Base-by-base conservation (phyloP, 176 grass and related monocot species). In the Aegilops bicornis region DNA sequence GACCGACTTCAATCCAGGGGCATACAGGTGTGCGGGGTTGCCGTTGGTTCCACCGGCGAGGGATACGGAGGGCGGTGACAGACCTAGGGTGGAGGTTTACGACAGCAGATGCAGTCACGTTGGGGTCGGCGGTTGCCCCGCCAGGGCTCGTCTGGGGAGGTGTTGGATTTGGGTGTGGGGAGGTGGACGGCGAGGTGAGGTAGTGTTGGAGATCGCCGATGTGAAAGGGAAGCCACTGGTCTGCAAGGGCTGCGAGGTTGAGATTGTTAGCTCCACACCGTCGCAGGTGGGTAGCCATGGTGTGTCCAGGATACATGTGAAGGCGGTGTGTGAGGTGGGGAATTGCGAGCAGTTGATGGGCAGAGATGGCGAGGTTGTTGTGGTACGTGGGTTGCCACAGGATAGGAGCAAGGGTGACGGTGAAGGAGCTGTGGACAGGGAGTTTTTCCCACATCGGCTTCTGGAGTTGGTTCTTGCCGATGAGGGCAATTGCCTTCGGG, bases 371-470 rank as follows among this genome's bases (percentile, higher is more conserved):
- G 87, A 88, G 65, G 16, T 90, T 82, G 88, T 73, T 69, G 22
- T 94, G 74, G 62, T 96, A 22, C 79, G 86, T 47, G 94, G 94
- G 8, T 81, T 60, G 63, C 73, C n/a, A 22, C 70, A 83, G 22
- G 89, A 86, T 27, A 77, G 73, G 6, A 10, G 32, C 39, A 90
- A 93, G 42, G 60, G 74, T 71, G 83, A 80, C 0, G 24, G 87
- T 10, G 83, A 88, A 82, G 69, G 69, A 64, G 33, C 25, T 30
- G 77, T 71, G 69, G 81, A 91, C n/a, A 68, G 67, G 27, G 88
- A 90, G 54, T 96, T 90, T 69, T 94, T 91, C 70, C 74, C 88
- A 22, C 92, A 96, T 31, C 85, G 47, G 88, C 54, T 99, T 67
- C 77, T 99, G 69, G 85, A 94, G 71, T 79, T 89, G 68, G 59